Evolutionary conservation across 129 eudicot species (phyloP).

Genomic region (Flaveria robusta): DNA sequence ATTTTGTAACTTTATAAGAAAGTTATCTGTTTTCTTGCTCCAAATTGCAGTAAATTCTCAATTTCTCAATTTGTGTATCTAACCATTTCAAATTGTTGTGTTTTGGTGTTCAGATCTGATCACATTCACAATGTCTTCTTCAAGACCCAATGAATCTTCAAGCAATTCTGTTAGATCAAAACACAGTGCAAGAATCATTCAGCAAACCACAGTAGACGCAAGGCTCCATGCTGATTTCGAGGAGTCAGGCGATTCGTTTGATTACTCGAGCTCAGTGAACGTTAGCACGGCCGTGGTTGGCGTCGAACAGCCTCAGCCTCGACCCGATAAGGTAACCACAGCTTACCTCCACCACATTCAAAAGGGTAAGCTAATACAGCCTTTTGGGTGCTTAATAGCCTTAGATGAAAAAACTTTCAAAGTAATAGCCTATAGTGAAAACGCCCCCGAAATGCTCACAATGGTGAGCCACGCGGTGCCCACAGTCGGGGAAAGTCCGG

Average conservation of each 20-base stretch:
- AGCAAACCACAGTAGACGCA: slow-evolving; percentile 88
- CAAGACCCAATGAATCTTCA: slow-evolving; percentile 66
- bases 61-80: no score
- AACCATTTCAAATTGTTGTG: not conserved
- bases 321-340: slow-evolving; percentile 69
- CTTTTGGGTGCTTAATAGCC: slow-evolving; percentile 88
- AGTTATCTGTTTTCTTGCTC: slow-evolving; percentile 5
- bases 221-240: slow-evolving; percentile 90
- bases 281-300: slow-evolving; percentile 35
- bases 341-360: slow-evolving; percentile 87
- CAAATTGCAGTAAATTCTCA: not conserved
- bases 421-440: slow-evolving; percentile 83
- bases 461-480: slow-evolving; percentile 88
- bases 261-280: slow-evolving; percentile 79
- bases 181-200: slow-evolving; percentile 73
- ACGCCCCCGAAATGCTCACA: slow-evolving; percentile 92
- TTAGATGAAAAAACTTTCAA: slow-evolving; percentile 82
- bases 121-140: slow-evolving; percentile 58
- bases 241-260: slow-evolving; percentile 74
- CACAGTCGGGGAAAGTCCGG: slow-evolving; percentile 74
- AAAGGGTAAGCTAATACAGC: slow-evolving; percentile 80
- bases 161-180: slow-evolving; percentile 63
- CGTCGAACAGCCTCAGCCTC: slow-evolving; percentile 47
- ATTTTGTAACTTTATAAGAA: slow-evolving; percentile 17
- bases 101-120: slow-evolving; percentile 38